These are phyloP conservation scores for Coleophoma eucalyptorum DNA, from an alignment of 2,329 filamentous ascomycete genomes.

Conservation along the genomic window DNA sequence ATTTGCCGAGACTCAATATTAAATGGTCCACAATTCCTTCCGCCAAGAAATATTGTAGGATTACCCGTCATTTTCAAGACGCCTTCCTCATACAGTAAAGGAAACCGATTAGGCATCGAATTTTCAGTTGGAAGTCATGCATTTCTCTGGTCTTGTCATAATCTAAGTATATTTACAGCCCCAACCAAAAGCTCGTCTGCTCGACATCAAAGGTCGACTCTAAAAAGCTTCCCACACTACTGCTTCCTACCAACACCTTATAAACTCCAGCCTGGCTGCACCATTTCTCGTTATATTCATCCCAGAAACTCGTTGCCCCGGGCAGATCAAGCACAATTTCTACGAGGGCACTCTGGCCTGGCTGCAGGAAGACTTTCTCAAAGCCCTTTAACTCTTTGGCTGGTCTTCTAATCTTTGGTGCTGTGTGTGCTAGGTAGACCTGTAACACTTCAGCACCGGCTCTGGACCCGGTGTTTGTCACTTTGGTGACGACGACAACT, in stretches of 20 bases:
- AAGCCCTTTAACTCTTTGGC: conserved; percentile 41
- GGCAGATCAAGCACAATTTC: conserved; percentile 25
- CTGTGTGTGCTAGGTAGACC: conserved; percentile 24
- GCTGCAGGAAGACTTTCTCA: conserved; percentile 34
- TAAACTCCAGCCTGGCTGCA: conserved; percentile 32
- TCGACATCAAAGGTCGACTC: not conserved
- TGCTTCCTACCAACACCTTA: conserved; percentile 31
- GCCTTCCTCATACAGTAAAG: too few relatives aligned
- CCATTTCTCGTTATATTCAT: conserved; percentile 35
- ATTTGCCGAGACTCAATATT: too few relatives aligned
- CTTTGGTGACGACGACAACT: not conserved
- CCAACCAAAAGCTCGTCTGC: not conserved
- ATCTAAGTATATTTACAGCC: not conserved
- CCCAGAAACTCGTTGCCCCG: conserved; percentile 35
- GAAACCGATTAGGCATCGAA: too few relatives aligned
- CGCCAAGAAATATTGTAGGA: too few relatives aligned
- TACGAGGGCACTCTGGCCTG: conserved; percentile 28
- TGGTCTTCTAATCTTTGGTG: conserved; percentile 29
- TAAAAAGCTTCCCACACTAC: conserved; percentile 13
- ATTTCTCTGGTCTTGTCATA: too few relatives aligned
- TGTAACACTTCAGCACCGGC: conserved; percentile 26
- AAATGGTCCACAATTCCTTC: too few relatives aligned
- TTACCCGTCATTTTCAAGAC: too few relatives aligned
- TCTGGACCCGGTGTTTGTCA: conserved; percentile 23
- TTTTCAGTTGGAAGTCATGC: too few relatives aligned